Evolutionary conservation across 176 grass and related monocot genomes (phyloP), one percentile per base, ranked within the genome.

Genomic region (Musa troglodytarum): DNA sequence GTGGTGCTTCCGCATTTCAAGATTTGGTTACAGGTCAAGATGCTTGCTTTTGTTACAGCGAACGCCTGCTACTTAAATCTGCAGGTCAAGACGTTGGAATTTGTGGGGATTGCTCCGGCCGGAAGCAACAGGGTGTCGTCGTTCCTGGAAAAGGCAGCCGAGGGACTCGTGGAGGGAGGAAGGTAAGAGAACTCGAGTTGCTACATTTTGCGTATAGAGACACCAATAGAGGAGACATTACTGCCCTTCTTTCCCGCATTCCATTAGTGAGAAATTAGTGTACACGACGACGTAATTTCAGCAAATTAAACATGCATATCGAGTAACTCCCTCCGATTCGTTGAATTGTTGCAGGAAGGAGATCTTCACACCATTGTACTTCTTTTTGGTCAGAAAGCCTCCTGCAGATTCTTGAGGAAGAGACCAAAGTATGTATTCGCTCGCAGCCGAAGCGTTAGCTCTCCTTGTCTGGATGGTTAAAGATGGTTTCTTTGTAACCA

Each of bases 91-190:
- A 76, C 86, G 61, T 74, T 99, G 80, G 95, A 99, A 70, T 94
- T 82, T 11, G 20, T 91, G 63, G 79, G 87, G 14, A 70, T 99
- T 64, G 90, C 91, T 43, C 95, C 95, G 23, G 65, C 83, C 71
- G 95, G 95, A 54, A 99, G 88, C 52, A 61, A 87, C 55, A 99
- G 86, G 74, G 91, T 99, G 24, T 94, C 86, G 1, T 61, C 86
- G 62, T 92, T 99, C 79, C 83, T 99, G 59, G 95, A 99, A 82
- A 99, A 99, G 82, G 95, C 95, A 13, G 95, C 95, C 11, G 90
- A 92, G 67, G 91, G 95, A 58, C 95, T 99, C 73, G 88, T 99
- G 58, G 95, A 94, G 65, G 95, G 95, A 69, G 91, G 88, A 84
- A 99, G 85, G 95, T 99, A 89, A 89, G 88, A 14, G 19, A 43